Evolutionary conservation across 768 basidiomycete species (phyloP).

Genomic region (Lactarius pseudohatsudake): DNA sequence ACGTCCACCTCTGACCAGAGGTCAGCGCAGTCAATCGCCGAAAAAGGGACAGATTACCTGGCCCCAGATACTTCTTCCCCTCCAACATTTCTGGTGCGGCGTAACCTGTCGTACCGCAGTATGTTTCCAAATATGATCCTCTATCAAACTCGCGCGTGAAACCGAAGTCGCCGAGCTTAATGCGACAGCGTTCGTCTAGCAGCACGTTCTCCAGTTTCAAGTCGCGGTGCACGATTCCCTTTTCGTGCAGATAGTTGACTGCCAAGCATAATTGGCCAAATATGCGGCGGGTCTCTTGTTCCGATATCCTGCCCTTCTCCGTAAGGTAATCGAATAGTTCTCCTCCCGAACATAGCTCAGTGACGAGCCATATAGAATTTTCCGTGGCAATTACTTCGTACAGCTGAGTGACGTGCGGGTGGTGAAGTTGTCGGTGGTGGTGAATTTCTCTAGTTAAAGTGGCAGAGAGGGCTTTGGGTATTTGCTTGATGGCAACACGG

Average conservation of each 20-base stretch:
- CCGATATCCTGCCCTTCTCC: conserved; percentile 85
- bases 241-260: conserved; percentile 88
- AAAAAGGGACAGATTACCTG: conserved; percentile 49
- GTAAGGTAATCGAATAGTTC: conserved; percentile 98
- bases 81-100: conserved; percentile 92
- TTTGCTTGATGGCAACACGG: conserved; percentile 96
- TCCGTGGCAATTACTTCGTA: conserved; percentile 99
- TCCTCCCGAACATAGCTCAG: conserved; percentile 94
- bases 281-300: conserved; percentile 80
- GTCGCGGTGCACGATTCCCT: conserved; percentile 94
- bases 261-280: conserved; percentile 97
- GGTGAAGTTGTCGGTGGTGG: conserved; percentile 95
- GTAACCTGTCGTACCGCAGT: conserved; percentile 93
- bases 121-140: conserved; percentile 81
- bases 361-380: conserved; percentile 92
- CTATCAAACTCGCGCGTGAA: conserved; percentile 91
- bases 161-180: conserved; percentile 94
- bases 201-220: conserved; percentile 95
- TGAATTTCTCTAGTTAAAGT: conserved; percentile 96
- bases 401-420: conserved; percentile 92
- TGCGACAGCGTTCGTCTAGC: conserved; percentile 83
- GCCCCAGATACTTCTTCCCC: conserved; percentile 86
- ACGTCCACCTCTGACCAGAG: conserved; percentile 78
- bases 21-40: neutral
- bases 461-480: conserved; percentile 90